Base-by-base conservation (phyloP, 495 filamentous ascomycete genomes). In the Talaromyces liani region DNA sequence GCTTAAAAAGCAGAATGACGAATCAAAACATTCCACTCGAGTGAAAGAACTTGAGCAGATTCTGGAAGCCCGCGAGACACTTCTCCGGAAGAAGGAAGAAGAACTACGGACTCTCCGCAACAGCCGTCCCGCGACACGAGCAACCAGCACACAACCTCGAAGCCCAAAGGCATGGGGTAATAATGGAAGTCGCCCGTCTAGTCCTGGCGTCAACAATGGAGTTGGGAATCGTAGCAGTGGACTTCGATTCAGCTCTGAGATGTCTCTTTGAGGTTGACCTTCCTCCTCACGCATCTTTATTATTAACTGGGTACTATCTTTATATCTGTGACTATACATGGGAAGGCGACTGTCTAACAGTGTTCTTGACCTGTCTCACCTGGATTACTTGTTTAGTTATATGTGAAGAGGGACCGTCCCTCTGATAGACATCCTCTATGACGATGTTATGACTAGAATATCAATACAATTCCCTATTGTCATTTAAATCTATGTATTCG, bases 91-190 rank as follows among this genome's bases (percentile, higher is more conserved):
- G 31, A 82, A 87, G 56, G 87, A 91, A 64, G 76, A 82, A 0
- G 87, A 89, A 62, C 73, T 90, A 66, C 74, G 82, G 65, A 79
- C 87, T 65, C 70, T 84, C 63, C 70, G 81, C 76, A 71, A 81
- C 59, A 78, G 79, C 47, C 76, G 78, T 0, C 78, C 78, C 1
- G 76, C 76, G 0, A 80, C 77, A 31, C 77, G 78, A 20, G 75
- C 77, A 8, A 79, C 78, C 7, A 80, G 78, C 60, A 76, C 77
- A 16, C 77, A 79, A 54, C 78, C 78, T 12, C 70, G 78, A 58
- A 80, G 78, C 58, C 78, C 78, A 3, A 80, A 78, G 59, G 29
- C 56, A 20, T 74, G 70, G 69, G 71, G 65, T 4, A 65, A 41
- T 16, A 41, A 75, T 4, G 65, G 67, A 24, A 80, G 78, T 63